Base-by-base conservation (phyloP, 176 grass and related monocot genomes). In the Microstegium vimineum region DNA sequence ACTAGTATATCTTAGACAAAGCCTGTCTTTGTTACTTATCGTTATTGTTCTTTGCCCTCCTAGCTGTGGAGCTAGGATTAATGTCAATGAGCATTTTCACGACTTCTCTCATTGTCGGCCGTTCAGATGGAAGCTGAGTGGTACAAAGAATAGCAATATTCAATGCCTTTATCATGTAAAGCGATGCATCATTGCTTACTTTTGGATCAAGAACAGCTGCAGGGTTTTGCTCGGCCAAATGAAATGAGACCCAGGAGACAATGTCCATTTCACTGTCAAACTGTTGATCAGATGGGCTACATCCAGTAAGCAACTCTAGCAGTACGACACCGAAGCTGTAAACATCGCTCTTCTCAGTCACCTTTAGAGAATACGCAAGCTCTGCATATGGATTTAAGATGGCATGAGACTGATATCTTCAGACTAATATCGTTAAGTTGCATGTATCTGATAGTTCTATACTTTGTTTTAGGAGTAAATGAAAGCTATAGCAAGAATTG, bases 21-120 rank as follows among this genome's bases (percentile, higher is more conserved):
- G 31, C 0, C 4, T 2, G 11, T 20, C 47, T 12, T 15, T 70
- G 16, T 74, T 67, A 62, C 41, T 83, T 81, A 35, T 89, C 85
- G 77, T 76, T 77, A 72, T 54, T 66, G 27, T 49, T 82, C 31
- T 79, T 88, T 77, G 51, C 59, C 33, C 63, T 83, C 69, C 67
- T 36, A 22, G 63, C 36, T 51, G 40, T 17, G 4, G 15, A 80
- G 60, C 52, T 62, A 83, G 85, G 74, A 88, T 80, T 61, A 32
- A 82, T 86, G 77, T 95, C 69, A 15, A 88, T 77, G 45, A 98
- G 96, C 93, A 89, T 90, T 75, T 91, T 93, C 52, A 88, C 85
- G 8, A 98, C 93, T 84, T 95, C 85, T 82, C 90, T 88, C 95
- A 88, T 93, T 15, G 84, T 74, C 8, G 69, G 84, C 0, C 82